These are phyloP conservation scores for Chrysanthemum makinoi DNA, from an alignment of 129 eudicot genomes.

Conservation along the genomic window DNA sequence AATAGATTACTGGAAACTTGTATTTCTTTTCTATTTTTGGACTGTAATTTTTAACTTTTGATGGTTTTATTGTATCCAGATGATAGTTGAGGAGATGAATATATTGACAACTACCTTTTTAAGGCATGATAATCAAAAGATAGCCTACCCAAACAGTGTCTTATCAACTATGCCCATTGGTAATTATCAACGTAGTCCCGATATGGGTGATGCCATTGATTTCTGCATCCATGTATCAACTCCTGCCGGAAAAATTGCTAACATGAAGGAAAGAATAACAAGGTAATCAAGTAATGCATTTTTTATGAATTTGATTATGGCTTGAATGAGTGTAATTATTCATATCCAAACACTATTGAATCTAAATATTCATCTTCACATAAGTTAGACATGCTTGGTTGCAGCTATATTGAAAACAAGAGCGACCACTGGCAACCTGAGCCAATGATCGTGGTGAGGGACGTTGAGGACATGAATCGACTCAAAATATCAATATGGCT, in stretches of 20 bases:
- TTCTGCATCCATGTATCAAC: slow-evolving; percentile 49
- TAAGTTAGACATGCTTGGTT: neutral
- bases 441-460: slow-evolving; percentile 40
- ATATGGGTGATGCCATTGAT: slow-evolving; percentile 57
- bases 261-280: slow-evolving; percentile 38
- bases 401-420: slow-evolving; percentile 46
- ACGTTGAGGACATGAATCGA: slow-evolving; percentile 45
- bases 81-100: slow-evolving; percentile 61
- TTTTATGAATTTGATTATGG: neutral
- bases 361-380: neutral
- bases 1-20: neutral
- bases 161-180: slow-evolving; percentile 42
- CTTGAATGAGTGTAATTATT: neutral
- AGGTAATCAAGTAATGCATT: slow-evolving; percentile 12
- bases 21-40: neutral
- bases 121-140: slow-evolving; percentile 48
- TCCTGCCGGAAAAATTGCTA: slow-evolving; percentile 41
- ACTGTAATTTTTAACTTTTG: slow-evolving; percentile 1
- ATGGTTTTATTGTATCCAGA: slow-evolving; percentile 23
- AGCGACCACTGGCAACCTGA: slow-evolving; percentile 52
- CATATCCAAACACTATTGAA: neutral
- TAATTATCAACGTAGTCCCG: slow-evolving; percentile 56
- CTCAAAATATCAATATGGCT: slow-evolving; percentile 46
- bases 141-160: slow-evolving; percentile 45
- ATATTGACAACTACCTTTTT: slow-evolving; percentile 49